Conservation (phyloP, 164 flowering plant genomes). For the Vitis amurensis region DNA sequence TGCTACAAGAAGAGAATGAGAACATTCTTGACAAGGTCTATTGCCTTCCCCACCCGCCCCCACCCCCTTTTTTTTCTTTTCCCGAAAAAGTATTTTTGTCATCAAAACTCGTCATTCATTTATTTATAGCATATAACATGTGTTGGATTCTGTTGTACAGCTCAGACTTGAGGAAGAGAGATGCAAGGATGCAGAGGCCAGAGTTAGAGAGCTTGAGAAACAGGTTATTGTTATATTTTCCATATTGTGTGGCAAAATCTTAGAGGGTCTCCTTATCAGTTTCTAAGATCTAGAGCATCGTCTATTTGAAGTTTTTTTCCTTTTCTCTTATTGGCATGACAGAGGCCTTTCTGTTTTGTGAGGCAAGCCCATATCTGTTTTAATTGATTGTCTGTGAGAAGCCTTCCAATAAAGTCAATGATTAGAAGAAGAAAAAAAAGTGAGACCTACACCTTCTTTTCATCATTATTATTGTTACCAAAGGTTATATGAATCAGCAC, state of each 20-base stretch:
- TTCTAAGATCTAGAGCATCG: not conserved
- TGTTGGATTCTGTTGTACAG: slow-evolving; percentile 39
- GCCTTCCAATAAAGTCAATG: too few species aligned
- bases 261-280: not conserved
- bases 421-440: too few species aligned
- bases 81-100: not conserved
- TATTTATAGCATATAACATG: not conserved
- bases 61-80: not conserved
- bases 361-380: not conserved
- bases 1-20: slow-evolving; percentile 90
- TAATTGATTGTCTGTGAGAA: not conserved
- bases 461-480: too few species aligned
- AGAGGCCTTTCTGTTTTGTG: not conserved
- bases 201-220: slow-evolving; percentile 87
- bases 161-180: slow-evolving; percentile 80
- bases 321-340: too few species aligned
- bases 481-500: not conserved
- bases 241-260: not conserved
- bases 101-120: too few species aligned
- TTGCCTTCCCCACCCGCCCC: too few species aligned
- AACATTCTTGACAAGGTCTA: slow-evolving; percentile 68
- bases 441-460: too few species aligned
- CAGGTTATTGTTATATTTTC: slow-evolving; percentile 50
- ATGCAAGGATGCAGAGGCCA: slow-evolving; percentile 83
- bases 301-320: not conserved